A percentile compares a stretch with the other conserved stretches of the same genome.
phyloP scores from a whole-genome alignment of 2,329 filamentous ascomycete genomes.

The Xylaria hypoxylon region DNA sequence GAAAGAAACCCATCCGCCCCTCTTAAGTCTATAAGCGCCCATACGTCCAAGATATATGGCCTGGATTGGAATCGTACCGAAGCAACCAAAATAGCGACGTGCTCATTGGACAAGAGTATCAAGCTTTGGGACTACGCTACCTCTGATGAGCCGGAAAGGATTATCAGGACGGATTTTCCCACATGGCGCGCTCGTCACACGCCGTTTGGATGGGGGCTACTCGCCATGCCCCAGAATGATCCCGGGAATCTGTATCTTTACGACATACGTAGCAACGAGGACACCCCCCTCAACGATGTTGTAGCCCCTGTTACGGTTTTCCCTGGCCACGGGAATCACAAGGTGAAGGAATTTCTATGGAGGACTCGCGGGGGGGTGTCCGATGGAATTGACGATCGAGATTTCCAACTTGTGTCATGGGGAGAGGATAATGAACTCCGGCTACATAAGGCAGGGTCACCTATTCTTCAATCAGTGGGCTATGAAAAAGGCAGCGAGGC shows the following conservation, averaged over 20 bases:
- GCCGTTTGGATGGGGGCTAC: conserved; percentile 84
- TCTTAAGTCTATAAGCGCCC: conserved; percentile 85
- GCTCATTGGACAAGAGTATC: conserved; percentile 90
- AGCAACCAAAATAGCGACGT: conserved; percentile 80
- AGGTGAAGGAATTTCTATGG: conserved; percentile 94
- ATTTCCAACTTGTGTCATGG: conserved; percentile 95
- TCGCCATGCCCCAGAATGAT: conserved; percentile 93
- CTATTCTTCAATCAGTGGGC: conserved; percentile 75
- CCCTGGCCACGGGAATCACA: conserved; percentile 70
- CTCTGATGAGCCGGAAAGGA: conserved; percentile 75
- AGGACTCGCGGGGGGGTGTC: conserved; percentile 77
- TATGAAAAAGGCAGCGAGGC: conserved; percentile 76
- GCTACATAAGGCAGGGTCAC: conserved; percentile 77
- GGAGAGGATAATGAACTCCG: conserved; percentile 86
- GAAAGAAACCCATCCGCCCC: conserved; percentile 82
- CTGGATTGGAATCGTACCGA: conserved; percentile 91
- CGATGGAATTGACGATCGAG: conserved; percentile 80
- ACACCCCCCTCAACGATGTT: conserved; percentile 58
- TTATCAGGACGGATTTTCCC: conserved; percentile 85
- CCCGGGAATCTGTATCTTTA: conserved; percentile 89
- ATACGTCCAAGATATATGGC: conserved; percentile 94
- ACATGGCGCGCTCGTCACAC: conserved; percentile 93
- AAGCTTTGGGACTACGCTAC: conserved; percentile 88
- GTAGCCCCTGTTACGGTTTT: conserved; percentile 68
- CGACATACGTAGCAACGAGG: conserved; percentile 68